These are phyloP conservation scores for Cunninghamia lanceolata DNA, from an alignment of 75 land plant species.

Conservation along the genomic window DNA sequence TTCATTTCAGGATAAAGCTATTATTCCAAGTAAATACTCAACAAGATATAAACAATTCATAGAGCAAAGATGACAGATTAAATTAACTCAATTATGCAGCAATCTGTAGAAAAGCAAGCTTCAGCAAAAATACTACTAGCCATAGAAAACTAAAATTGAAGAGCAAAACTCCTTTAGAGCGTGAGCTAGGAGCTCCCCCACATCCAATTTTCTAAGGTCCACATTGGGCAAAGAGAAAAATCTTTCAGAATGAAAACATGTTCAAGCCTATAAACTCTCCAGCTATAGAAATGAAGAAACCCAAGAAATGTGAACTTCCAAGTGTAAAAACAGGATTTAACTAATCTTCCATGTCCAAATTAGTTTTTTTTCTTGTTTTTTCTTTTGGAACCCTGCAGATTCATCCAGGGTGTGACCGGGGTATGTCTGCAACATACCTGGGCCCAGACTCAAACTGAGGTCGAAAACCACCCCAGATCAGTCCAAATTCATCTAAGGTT, in stretches of 20 bases:
- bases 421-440: too few species aligned
- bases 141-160: neutral
- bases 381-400: too few species aligned
- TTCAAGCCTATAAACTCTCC: too few species aligned
- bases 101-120: neutral
- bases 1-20: neutral
- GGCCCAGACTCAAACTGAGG: too few species aligned
- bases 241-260: neutral
- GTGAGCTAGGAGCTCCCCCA: neutral
- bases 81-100: neutral
- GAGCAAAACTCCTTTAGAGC: neutral
- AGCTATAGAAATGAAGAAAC: too few species aligned
- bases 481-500: too few species aligned
- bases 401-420: too few species aligned
- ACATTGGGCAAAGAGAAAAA: neutral
- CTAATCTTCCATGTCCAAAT: too few species aligned
- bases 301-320: too few species aligned
- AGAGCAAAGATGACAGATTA: neutral
- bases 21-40: neutral
- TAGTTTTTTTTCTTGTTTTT: too few species aligned
- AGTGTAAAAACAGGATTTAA: too few species aligned
- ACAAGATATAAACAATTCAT: neutral
- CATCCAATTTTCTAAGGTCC: neutral
- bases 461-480: too few species aligned
- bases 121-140: neutral